Evolutionary conservation across 495 filamentous ascomycete species (phyloP), one percentile per base, ranked within the genome.

Genomic region (Talaromyces stipitatus): DNA sequence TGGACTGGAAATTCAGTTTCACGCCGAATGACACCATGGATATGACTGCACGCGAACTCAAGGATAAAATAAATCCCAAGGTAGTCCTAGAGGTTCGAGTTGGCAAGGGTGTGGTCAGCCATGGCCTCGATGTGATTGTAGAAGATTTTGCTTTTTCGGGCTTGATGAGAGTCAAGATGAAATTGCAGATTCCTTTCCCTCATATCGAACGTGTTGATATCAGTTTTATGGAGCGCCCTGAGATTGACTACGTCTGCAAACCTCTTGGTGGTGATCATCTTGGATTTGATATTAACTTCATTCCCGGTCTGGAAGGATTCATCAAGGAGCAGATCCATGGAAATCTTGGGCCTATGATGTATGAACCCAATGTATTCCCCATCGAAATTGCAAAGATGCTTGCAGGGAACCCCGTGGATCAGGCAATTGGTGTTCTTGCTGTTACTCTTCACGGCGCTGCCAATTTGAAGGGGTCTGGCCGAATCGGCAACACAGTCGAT

Each of bases 1-100:
- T 97, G 95, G 94, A 99, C 66, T 99, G 94, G 94, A 92, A 95
- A 62, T 97, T 99, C 72, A 97, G 92, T 74, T 99, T 99, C 71
- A 97, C 89, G 0, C 94, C 94, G 8, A 97, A 92, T 62, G 94
- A 99, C 69, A 87, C 80, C 9, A 83, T 87, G 58, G 94, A 99
- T 72, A 78, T 99, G 79, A 99, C 94, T 4, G 76, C 84, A 20
- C 85, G 87, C 45, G 94, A 99, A 65, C 68, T 95, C 61, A 94
- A 90, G 74, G 88, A 92, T 71, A 97, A 95, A 74, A 79, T 97
- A 68, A 97, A 99, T 68, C 94, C 94, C 60, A 99, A 97, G 73
- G 80, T 99, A 57, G 88, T 96, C 5, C 80, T 99, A 9, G 94
- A 97, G 68, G 88, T 97, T 50, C 81, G 94, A 60, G 72, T 99